Conservation (phyloP, 179 eudicot genomes). For the Patellifolia procumbens region DNA sequence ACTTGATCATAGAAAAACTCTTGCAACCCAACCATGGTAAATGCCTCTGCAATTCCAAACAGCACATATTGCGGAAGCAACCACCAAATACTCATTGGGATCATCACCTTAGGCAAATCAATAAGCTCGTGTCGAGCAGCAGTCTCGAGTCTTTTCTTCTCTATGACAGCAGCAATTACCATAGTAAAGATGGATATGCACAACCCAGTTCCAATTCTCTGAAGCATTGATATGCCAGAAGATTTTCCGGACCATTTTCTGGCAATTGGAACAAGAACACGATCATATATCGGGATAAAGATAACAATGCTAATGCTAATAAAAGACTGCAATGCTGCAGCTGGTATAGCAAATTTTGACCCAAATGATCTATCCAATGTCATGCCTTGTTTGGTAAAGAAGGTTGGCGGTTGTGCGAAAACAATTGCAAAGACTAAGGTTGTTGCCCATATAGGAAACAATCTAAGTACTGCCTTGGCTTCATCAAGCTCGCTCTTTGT, state of each 20-base stretch:
- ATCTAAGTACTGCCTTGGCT: too few species aligned
- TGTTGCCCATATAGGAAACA: too few species aligned
- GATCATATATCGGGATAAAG: too few species aligned
- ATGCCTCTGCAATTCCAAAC: slow-evolving; percentile 47
- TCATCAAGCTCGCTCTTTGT: too few species aligned
- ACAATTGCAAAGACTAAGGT: too few species aligned
- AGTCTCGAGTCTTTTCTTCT: slow-evolving; percentile 37
- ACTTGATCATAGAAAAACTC: slow-evolving; percentile 61
- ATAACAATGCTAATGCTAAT: slow-evolving; percentile 29
- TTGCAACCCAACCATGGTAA: too few species aligned
- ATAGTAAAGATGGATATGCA: slow-evolving; percentile 43
- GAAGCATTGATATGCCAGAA: too few species aligned
- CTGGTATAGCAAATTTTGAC: slow-evolving; percentile 40
- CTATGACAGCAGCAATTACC: slow-evolving; percentile 47
- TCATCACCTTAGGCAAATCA: slow-evolving; percentile 37
- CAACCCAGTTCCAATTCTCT: slow-evolving; percentile 44
- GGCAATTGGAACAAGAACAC: too few species aligned
- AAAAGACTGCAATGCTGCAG: slow-evolving; percentile 52
- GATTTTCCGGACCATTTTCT: too few species aligned
- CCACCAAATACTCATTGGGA: slow-evolving; percentile 73
- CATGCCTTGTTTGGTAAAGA: slow-evolving; percentile 62
- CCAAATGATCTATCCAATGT: slow-evolving; percentile 55
- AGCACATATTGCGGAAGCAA: slow-evolving; percentile 53
- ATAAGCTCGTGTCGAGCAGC: slow-evolving; percentile 46
- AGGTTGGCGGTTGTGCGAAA: slow-evolving; percentile 47